A percentile compares a stretch with the other conserved stretches of the same genome.
phyloP scores from a whole-genome alignment of 177 flowering plant genomes.

The Telopea speciosissima region DNA sequence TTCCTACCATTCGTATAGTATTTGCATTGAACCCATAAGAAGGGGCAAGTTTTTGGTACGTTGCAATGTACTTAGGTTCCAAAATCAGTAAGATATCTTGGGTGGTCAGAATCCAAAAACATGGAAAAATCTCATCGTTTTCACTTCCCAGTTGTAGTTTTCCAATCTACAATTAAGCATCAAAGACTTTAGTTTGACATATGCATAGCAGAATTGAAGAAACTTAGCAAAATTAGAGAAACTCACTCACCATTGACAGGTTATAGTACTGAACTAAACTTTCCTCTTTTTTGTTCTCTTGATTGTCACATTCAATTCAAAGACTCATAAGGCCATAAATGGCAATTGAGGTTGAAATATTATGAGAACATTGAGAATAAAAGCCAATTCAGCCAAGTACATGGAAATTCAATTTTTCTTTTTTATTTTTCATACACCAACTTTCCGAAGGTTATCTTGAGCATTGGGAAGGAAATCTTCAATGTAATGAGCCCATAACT shows the following conservation, averaged over 20 bases:
- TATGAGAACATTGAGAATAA: background rate
- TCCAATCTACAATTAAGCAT: background rate
- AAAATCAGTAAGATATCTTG: background rate
- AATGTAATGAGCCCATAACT: conserved; percentile 5
- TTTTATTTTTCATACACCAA: too few species aligned
- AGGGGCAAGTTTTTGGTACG: conserved; percentile 3
- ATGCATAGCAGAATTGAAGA: background rate
- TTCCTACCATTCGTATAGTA: too few species aligned
- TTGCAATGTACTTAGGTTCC: background rate
- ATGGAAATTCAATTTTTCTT: too few species aligned
- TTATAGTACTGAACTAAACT: background rate
- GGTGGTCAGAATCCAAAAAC: conserved; percentile 2
- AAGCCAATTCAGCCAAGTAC: background rate
- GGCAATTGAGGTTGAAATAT: background rate
- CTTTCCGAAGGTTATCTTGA: background rate
- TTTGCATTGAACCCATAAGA: background rate
- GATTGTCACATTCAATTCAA: conserved; percentile 7
- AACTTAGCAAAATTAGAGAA: too few species aligned
- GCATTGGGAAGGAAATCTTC: conserved; percentile 10
- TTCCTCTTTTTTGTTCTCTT: conserved; percentile 7
- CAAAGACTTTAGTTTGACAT: background rate
- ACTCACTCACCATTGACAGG: too few species aligned
- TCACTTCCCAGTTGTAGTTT: background rate
- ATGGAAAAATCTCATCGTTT: background rate
- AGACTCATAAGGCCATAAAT: background rate